Evolutionary conservation across 2,329 filamentous ascomycete species (phyloP), one percentile per base, ranked within the genome.

Genomic region (Colletotrichum graminicola): DNA sequence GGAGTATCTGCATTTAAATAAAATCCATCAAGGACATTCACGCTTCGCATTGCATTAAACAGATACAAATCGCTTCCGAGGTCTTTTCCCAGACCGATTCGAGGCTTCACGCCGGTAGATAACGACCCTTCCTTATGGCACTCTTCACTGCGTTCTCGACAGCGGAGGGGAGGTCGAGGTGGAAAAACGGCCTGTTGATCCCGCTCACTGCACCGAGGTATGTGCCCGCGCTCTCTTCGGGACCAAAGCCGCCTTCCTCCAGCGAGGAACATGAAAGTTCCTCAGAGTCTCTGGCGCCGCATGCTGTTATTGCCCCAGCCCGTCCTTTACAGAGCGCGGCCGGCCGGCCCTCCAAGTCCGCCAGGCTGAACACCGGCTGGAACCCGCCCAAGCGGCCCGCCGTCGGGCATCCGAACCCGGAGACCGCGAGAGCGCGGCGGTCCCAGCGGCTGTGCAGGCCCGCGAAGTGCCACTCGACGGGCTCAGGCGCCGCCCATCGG

Each of bases 361-460:
- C 75, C 3, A 76, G 71, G 5, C 71, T 69, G 63, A 78, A 74
- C 5, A 67, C 54, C 18, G 69, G 71, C 34, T 73, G 71, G 73
- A 66, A 72, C 1, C 32, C 39, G 26, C 51, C 23, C n/a, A 65
- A 26, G 23, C 45, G 47, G 1, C 55, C 64, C 2, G 55, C 14
- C 0, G 59, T 21, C 39, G 78, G 84, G 56, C 80, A 84, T 0
- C 88, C 89, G 68, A 91, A 91, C 0, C 89, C 88, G 0, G 85
- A 86, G 0, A 82, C 82, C 0, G 87, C 83, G 0, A 91, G 83
- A 1, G 88, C 87, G 4, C 88, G 84, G 36, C 87, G 84, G 7
- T 87, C 84, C 89, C 88, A 91, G 3, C 84, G 83, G 75, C 88
- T 89, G 62, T 80, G 80, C 3, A 90, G 79, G 39, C 83, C 82